Conservation (phyloP, 257 asterid genomes). For the Handroanthus guayacan region DNA sequence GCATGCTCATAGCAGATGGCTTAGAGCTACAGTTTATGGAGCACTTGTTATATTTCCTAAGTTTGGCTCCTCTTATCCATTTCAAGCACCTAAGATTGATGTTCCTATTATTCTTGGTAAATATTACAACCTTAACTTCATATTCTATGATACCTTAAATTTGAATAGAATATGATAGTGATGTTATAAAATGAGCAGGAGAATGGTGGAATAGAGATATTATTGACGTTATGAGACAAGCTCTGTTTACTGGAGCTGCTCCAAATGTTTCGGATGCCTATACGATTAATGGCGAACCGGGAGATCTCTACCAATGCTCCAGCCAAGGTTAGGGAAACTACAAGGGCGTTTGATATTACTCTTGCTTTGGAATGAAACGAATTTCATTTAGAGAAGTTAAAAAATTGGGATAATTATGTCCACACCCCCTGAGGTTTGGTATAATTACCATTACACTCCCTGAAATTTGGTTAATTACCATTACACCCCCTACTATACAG, state of each 20-base stretch:
- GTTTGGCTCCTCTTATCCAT: conserved; percentile 58
- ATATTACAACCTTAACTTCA: not conserved
- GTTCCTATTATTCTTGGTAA: conserved; percentile 70
- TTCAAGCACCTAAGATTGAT: conserved; percentile 53
- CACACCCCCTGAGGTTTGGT: too few species aligned
- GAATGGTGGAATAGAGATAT: conserved; percentile 65
- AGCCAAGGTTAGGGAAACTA: conserved; percentile 39
- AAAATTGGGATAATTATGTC: too few species aligned
- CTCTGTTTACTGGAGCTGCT: conserved; percentile 53
- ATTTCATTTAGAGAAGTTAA: too few species aligned
- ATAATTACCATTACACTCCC: too few species aligned
- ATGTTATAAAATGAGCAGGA: conserved; percentile 39
- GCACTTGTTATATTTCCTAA: conserved; percentile 69
- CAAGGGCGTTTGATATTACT: too few species aligned
- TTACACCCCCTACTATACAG: too few species aligned
- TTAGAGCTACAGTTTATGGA: conserved; percentile 78
- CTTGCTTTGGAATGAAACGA: too few species aligned
- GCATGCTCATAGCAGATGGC: conserved; percentile 83
- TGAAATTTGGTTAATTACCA: too few species aligned
- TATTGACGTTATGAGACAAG: conserved; percentile 42
- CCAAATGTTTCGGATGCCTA: conserved; percentile 61
- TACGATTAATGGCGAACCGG: conserved; percentile 61
- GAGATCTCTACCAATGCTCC: conserved; percentile 60
- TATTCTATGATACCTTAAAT: not conserved
- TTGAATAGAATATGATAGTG: not conserved